phyloP scores from a whole-genome alignment of 805 yeast genomes.

The Blastobotrys terrestris region DNA sequence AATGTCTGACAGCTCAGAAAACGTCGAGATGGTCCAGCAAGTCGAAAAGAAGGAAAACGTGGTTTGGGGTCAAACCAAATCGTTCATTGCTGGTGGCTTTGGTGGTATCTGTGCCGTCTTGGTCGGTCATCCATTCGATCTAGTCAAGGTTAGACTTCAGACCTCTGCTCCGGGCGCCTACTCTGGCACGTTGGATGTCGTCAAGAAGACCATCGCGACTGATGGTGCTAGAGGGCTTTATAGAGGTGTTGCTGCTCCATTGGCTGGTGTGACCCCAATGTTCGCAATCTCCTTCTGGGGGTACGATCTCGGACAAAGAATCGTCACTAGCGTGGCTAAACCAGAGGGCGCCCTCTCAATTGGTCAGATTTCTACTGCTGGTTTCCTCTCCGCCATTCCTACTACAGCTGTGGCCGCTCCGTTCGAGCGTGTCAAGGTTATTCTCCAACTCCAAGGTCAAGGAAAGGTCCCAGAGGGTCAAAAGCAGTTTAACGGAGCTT shows the following conservation, averaged over 20 bases:
- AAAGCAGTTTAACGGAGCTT: conserved; percentile 41
- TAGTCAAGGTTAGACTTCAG: conserved; percentile 86
- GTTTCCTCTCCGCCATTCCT: conserved; percentile 90
- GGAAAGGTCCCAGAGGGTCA: conserved; percentile 34
- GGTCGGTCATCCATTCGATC: conserved; percentile 95
- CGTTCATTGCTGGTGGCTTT: conserved; percentile 88
- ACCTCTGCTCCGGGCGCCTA: conserved; percentile 58
- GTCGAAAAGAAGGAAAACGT: conserved; percentile 19
- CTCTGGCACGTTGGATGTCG: conserved; percentile 57
- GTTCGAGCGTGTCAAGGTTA: conserved; percentile 90
- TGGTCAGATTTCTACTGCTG: conserved; percentile 79
- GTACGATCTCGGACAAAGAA: conserved; percentile 81
- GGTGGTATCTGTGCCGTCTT: conserved; percentile 95
- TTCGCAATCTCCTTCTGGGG: conserved; percentile 99
- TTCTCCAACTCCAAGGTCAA: conserved; percentile 70
- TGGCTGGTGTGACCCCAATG: conserved; percentile 97
- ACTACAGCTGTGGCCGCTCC: conserved; percentile 97
- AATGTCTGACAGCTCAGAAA: conserved; percentile 21
- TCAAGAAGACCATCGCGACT: conserved; percentile 58
- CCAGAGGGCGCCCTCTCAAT: conserved; percentile 43
- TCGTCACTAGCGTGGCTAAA: conserved; percentile 42
- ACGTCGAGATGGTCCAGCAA: conserved; percentile 19
- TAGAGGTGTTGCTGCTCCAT: conserved; percentile 90
- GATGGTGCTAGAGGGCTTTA: conserved; percentile 80
- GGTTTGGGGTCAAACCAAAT: conserved; percentile 69